Evolutionary conservation across 306 rosid genomes (phyloP), one percentile per base, ranked within the genome.

Genomic region (Canavalia gladiata): DNA sequence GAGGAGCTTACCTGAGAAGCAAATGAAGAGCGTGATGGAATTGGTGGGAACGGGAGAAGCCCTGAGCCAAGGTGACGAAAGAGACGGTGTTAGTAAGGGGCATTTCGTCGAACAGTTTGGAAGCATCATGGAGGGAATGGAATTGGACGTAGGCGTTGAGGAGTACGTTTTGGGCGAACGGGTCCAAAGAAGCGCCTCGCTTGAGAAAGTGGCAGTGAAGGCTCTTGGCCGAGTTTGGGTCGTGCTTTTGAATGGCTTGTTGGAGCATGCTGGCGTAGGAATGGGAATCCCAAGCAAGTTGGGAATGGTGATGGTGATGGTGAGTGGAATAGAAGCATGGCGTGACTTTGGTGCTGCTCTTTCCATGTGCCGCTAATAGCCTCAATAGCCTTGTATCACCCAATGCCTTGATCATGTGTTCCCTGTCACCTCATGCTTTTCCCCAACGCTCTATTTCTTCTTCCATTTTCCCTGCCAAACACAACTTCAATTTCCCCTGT

Each of bases 61-160:
- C 86, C 3, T 83, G 79, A 12, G 83, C 86, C 79, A 83, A 45
- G 8, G 86, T 83, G 30, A 83, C 39, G 42, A 62, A 83, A 47
- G 86, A 62, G 68, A 78, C 59, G 0, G 75, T 77, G 59, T 83
- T 77, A 10, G 30, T 63, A 11, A 62, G 63, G 5, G 86, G 75
- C 86, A 83, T 83, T 83, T 83, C 70, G 7, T 35, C 70, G 30
- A 83, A 77, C 86, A 83, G 69, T 35, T 77, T 78, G 30, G 60
- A 71, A 2, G 86, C 86, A 39, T 83, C 79, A 51, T 11, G n/a
- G 3, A 77, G 12, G 1, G 62, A 69, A 1, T 71, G 18, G 4
- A 37, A 77, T 2, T 31, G 59, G 0, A 77, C 86, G 2, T 83
- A 83, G 0, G 54, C 0, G 51, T 72, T 77, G 1, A 83, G 83